Evolutionary conservation across 2,329 filamentous ascomycete species (phyloP).

Genomic region (Paramyrothecium roridum): DNA sequence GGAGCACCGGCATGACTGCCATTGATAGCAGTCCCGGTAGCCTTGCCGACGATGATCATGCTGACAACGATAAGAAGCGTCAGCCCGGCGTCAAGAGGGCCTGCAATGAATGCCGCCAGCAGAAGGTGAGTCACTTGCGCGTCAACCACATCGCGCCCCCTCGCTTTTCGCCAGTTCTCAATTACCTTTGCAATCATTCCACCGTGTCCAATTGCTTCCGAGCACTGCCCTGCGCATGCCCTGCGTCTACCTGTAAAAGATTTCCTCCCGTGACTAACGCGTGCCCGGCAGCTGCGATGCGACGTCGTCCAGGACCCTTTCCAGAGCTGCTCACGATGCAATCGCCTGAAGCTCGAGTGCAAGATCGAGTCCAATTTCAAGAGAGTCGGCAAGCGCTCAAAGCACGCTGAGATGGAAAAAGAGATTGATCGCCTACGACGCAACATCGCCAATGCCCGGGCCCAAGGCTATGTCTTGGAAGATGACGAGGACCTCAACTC

Average conservation of each 20-base stretch:
- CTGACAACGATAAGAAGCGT: constrained; percentile 59
- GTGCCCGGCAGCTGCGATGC: constrained; percentile 64
- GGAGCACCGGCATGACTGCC: constrained; percentile 45
- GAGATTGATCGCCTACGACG: constrained; percentile 70
- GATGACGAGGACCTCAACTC: constrained; percentile 58
- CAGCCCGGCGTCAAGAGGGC: constrained; percentile 73
- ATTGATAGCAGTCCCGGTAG: constrained; percentile 62
- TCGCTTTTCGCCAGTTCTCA: background rate
- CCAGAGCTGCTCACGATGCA: constrained; percentile 72
- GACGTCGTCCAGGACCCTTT: constrained; percentile 82
- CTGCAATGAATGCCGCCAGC: constrained; percentile 81
- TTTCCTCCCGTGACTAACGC: background rate
- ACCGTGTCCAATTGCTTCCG: too few species aligned
- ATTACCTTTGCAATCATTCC: background rate
- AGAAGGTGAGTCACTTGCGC: constrained; percentile 62
- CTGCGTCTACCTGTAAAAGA: too few species aligned
- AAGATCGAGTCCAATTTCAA: constrained; percentile 89
- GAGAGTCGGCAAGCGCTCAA: constrained; percentile 75
- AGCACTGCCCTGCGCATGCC: too few species aligned
- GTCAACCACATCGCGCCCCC: background rate
- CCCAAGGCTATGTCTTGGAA: constrained; percentile 54
- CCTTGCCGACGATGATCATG: constrained; percentile 46
- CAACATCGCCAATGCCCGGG: constrained; percentile 56
- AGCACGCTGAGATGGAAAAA: constrained; percentile 83
- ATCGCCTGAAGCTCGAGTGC: constrained; percentile 76